Base-by-base conservation (phyloP, 2,329 filamentous ascomycete genomes). In the Aspergillus transmontanensis region DNA sequence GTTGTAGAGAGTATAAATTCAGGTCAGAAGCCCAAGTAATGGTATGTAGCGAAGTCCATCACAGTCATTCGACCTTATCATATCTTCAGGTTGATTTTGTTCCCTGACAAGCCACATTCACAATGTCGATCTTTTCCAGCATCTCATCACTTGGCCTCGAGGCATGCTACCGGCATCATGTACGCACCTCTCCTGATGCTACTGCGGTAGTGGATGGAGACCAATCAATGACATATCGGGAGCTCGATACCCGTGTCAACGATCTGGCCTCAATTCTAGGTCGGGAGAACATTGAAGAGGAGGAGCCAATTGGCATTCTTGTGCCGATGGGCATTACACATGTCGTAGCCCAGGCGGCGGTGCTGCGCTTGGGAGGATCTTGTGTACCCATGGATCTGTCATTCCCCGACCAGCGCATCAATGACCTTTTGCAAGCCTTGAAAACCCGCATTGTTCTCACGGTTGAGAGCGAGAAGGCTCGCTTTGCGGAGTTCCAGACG, bases 161-260 rank as follows among this genome's bases (percentile, higher is more conserved):
- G 54, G 54, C 34, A 30, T 57, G 54, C 34, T 57, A 34, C 21
- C 54, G 54, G 14, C 41, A 57, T 36, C 54, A 57, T 26, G 53
- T 56, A 19, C 6, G 26, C 32, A 28, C 34, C 4, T 28, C 55
- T 21, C 55, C 55, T 7, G 21, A 45, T n/a, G 55, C 55, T 9
- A 57, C 39, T 21, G 55, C 55, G 2, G 55, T 57, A 9, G 55
- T 45, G 30, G 55, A 57, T 10, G 55, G 23, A 4, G 55, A 45
- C 55, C 36, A 41, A n/a, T 43, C 23, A 0, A 41, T 58, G 16
- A 58, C 43, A 41, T 58, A 58, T 26, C 57, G 32, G n/a, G 43
- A 58, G 16, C 57, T 58, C 0, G 28, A 48, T 16, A 30, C 41
- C 10, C 57, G 57, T 11, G 43, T 19, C 2, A 48, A 46, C 23